Evolutionary conservation across 2,329 filamentous ascomycete genomes (phyloP), one percentile per base, ranked within the genome.

Genomic region (Lachnellula willkommii): DNA sequence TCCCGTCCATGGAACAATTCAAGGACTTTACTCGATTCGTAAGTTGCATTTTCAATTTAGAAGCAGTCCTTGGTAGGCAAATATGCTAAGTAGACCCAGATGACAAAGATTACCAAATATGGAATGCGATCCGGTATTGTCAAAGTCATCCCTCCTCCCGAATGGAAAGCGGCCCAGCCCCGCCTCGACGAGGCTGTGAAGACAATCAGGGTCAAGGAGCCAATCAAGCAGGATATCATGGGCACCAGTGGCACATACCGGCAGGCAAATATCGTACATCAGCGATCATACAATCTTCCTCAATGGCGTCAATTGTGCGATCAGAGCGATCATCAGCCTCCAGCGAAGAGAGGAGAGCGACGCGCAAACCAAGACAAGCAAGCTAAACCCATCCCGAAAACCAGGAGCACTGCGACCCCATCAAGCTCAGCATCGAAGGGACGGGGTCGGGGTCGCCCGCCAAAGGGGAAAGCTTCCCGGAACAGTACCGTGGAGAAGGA

Each of bases 61-160:
- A 47, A 22, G 45, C 26, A 24, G n/a, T 47, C 11, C 9, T 46
- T 46, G 15, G 47, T 43, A n/a, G n/a, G 22, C 32, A 28, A 40
- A 46, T 26, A 32, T 12, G 14, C 65, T 66, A 63, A 66, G 47
- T 46, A 22, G n/a, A 37, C 28, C 49, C 57, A 87, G 83, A 85
- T 87, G 79, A 83, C 85, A 15, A 69, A 92, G 90, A 72, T 99
- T 60, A 90, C 99, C 72, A 83, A 85, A 62, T 96, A 96, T 71
- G 94, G 94, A 66, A 99, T 99, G 94, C 90, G 90, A 73, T 94
- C 91, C 22, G 94, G 94, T 37, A 96, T 99, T 66, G 85, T 97
- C 69, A 97, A 99, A 75, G 88, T 99, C 56, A 87, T 97, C 52
- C 92, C 94, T 28, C 94, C 94, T 0, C 76, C 87, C 67, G 92